Base-by-base conservation (phyloP, 768 basidiomycete species). In the Coprinopsis strossmayeri region DNA sequence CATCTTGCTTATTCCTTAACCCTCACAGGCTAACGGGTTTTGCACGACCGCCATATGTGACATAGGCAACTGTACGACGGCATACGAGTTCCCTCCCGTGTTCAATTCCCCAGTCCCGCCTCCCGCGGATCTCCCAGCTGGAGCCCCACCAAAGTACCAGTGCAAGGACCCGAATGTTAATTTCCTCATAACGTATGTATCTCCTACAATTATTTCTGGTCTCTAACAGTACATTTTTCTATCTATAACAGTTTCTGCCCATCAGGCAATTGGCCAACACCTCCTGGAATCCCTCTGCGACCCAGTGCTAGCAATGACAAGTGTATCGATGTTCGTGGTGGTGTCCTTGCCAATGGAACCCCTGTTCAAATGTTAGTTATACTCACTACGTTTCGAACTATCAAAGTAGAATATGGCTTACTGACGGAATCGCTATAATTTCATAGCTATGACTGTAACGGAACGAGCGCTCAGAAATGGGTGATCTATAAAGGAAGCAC, bases 401-500 rank as follows among this genome's bases (percentile, higher is more conserved):
- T 26, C 34, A 12, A 24, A n/a, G n/a, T n/a, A 18, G 35, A 34
- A 11, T n/a, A 26, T 13, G 18, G 3, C 18, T 25, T 9, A 9
- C 32, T 34, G 32, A 9, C n/a, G 9, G n/a, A 34, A 34, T 9
- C 37, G 18, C 37, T 38, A 13, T 38, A 5, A n/a, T 45, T 30
- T 11, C 3, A 4, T 34, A 69, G 66, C 49, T 66, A 62, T 45
- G 67, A 67, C 51, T 70, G 68, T 49, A 69, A 66, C 45, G 60
- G 57, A 5, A 53, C 52, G n/a, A 47, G 49, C 9, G 62, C 63
- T 0, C 68, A 70, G 51, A 55, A 61, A 18, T 70, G 68, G 68
- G 47, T 60, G 15, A 41, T 69, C 28, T 53, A 59, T 13, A 45
- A 56, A 3, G 64, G 54, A n/a, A 46, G 44, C 27, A 68, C 68